Base-by-base conservation (phyloP, 2,329 filamentous ascomycete genomes). In the Penicillium sclerotigenum region DNA sequence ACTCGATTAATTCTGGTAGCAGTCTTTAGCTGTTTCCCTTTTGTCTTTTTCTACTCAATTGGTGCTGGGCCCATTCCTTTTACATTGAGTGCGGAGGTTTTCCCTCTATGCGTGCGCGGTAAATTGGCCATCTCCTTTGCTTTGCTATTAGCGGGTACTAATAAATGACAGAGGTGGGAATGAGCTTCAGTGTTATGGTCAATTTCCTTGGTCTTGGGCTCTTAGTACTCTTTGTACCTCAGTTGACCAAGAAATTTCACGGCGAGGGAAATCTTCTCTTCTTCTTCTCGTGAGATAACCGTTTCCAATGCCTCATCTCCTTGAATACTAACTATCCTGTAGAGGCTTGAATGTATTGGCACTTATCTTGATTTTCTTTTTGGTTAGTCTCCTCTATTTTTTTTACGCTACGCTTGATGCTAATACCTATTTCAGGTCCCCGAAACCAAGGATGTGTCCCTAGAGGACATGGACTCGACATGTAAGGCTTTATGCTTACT, bases 51-150 rank as follows among this genome's bases (percentile, higher is more conserved):
- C 13, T 49, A 49, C 34, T 49, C 47, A 10, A 74, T 74, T 1
- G 80, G 80, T 16, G 80, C 62, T 2, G 66, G 65, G 1, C 66
- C 66, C 0, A 61, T 67, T 4, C 65, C 65, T 5, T 67, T 66
- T 34, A 66, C 65, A 7, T 56, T 65, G 33, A 62, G 60, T 26
- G 64, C 65, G 0, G 65, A 67, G 31, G 64, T 66, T 0, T 67
- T 67, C 16, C 65, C 64, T 4, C 56, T 66, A 10, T 59, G 58
- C 5, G 61, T 62, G 37, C 64, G 65, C 13, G 63, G 63, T 63
- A 54, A 47, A 42, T 48, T 28, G 31, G 28, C 14, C 14, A 10
- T 20, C 14, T 4, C 13, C n/a, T 22, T 18, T 16, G 18, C 26
- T 11, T 26, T 34, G 13, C n/a, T 14, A 24, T 18, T 13, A 14